Evolutionary conservation across 306 rosid species (phyloP).

Genomic region (Oemleria cerasiformis): DNA sequence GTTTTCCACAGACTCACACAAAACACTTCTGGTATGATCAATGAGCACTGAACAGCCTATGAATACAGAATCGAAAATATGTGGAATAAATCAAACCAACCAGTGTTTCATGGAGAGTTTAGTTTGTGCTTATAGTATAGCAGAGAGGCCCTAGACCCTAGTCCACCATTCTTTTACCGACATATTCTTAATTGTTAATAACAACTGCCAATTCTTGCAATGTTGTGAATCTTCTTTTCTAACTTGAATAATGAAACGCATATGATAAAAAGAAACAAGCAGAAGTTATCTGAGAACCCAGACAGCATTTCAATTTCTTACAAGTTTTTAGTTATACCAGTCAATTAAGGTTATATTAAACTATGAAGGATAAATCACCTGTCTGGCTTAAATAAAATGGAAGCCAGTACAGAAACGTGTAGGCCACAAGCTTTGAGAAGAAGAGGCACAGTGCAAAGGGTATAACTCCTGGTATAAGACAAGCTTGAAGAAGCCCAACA

Average conservation of each 20-base stretch:
- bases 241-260: not conserved
- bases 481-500: constrained; percentile 66
- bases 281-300: not conserved
- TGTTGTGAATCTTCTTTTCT: not conserved
- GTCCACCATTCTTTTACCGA: not conserved
- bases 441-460: constrained; percentile 77
- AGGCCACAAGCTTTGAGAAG: constrained; percentile 89
- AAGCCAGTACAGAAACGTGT: constrained; percentile 75
- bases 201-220: not conserved
- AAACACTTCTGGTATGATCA: too few relatives aligned
- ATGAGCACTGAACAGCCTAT: not conserved
- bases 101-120: not conserved
- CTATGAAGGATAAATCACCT: constrained; percentile 38
- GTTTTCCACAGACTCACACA: too few relatives aligned
- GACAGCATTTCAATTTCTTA: not conserved
- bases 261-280: not conserved
- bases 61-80: not conserved
- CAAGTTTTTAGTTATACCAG: not conserved
- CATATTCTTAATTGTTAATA: not conserved
- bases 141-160: not conserved
- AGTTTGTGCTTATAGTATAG: not conserved
- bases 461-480: constrained; percentile 74
- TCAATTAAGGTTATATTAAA: not conserved
- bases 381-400: constrained; percentile 80
- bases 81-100: not conserved